Evolutionary conservation across 495 filamentous ascomycete species (phyloP), one percentile per base, ranked within the genome.

Genomic region (Penicillium diatomitis): DNA sequence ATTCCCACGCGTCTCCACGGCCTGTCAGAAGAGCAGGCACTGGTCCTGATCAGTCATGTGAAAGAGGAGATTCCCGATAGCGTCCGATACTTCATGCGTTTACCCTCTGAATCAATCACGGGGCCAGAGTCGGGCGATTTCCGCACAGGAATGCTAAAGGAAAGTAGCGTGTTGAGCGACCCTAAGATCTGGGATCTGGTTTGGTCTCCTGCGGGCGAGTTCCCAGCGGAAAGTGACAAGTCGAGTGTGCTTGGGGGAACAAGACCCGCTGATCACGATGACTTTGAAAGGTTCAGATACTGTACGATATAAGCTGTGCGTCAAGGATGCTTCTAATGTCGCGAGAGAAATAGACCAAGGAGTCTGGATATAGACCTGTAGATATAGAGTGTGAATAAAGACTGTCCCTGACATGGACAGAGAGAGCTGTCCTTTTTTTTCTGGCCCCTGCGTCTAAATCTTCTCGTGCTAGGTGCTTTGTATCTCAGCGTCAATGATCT

Each of bases 31-130:
- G 57, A 80, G 9, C 90, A 95, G 62, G 88, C 88, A 1, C 67
- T 96, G 49, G 74, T 97, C 9, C 82, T 87, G 37, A 88, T 96
- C 45, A 91, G 87, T 55, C 91, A 97, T 67, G 76, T 87, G n/a
- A 78, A 79, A 43, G 88, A 95, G 54, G 91, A 97, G 64, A 87
- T 96, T 8, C 91, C 91, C 0, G 79, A 81, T 33, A 81, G 79
- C 41, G 78, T 96, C 11, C 67, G 86, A 29, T 75, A 86, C 63
- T 97, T 83, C 79, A 78, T 97, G 39, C 86, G 85, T 47, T 69
- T 95, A 11, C 88, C 88, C 3, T 70, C 71, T 2, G 58, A 56
- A 27, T 9, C 38, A 2, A 12, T 79, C 78, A 68, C 74, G 76
- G 37, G 79, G 9, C 36, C 40, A 0, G 55, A 64, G 10, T 44